Conservation (phyloP, 1,284 basidiomycete genomes). For the Austroboletus niveus region DNA sequence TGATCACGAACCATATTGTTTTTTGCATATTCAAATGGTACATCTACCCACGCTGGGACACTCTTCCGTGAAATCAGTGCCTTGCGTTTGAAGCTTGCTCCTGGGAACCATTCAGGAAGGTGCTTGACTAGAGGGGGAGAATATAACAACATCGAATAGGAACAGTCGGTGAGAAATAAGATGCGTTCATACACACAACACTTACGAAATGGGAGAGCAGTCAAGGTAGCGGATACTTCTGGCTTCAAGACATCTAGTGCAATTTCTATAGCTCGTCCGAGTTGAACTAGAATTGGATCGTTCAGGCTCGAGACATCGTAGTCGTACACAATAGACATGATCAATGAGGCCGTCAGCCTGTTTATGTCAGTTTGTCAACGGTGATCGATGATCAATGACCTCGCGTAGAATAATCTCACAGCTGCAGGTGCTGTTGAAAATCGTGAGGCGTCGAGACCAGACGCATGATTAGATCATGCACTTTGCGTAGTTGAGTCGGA, state of each 20-base stretch:
- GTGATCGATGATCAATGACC: neutral
- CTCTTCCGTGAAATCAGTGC: slow-evolving; percentile 8
- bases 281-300: slow-evolving; percentile 19
- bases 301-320: slow-evolving; percentile 3
- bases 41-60: slow-evolving; percentile 13
- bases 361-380: neutral
- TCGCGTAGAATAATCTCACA: slow-evolving; percentile 7
- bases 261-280: slow-evolving; percentile 10
- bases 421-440: slow-evolving; percentile 15
- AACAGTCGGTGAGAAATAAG: neutral
- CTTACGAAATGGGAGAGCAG: slow-evolving; percentile 21
- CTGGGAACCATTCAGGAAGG: slow-evolving; percentile 15
- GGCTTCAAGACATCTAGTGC: slow-evolving; percentile 15
- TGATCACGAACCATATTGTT: slow-evolving; percentile 18
- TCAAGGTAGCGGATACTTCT: slow-evolving; percentile 18
- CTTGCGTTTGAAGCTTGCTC: slow-evolving; percentile 8
- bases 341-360: slow-evolving; percentile 20
- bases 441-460: slow-evolving; percentile 4
- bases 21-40: slow-evolving; percentile 23
- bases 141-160: neutral
- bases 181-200: neutral
- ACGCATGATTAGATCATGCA: slow-evolving; percentile 8
- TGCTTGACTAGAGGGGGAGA: slow-evolving; percentile 10
- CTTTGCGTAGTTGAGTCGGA: slow-evolving; percentile 13
- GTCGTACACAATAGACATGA: slow-evolving; percentile 14